Evolutionary conservation across 2,329 filamentous ascomycete species (phyloP).

Genomic region (Epichloe gansuensis): DNA sequence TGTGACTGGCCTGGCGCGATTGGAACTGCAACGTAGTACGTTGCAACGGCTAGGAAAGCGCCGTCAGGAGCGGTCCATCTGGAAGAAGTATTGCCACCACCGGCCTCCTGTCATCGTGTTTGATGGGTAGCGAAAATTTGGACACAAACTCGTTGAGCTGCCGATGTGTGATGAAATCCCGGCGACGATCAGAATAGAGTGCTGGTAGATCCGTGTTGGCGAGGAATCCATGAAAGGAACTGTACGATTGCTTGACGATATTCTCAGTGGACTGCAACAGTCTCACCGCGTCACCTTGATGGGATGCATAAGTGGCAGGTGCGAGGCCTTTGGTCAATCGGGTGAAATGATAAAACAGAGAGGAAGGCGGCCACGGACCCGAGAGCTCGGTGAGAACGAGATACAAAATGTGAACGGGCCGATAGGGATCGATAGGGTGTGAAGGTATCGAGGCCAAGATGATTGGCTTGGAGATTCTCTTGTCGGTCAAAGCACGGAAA

Average conservation of each 20-base stretch:
- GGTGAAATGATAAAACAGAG: constrained; percentile 2
- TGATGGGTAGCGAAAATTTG: neutral
- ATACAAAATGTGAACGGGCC: constrained; percentile 5
- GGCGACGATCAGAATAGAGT: neutral
- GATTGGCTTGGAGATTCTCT: neutral
- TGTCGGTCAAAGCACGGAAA: neutral
- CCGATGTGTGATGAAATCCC: neutral
- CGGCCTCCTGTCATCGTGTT: neutral
- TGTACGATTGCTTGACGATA: constrained; percentile 1
- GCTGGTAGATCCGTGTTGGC: neutral
- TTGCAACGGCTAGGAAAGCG: constrained; percentile 10
- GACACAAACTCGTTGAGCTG: constrained; percentile 1
- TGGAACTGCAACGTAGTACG: constrained; percentile 10
- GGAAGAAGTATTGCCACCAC: constrained; percentile 9
- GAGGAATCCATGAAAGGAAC: neutral
- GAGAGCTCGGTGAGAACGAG: constrained; percentile 3
- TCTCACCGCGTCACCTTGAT: constrained; percentile 1
- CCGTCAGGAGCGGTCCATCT: constrained; percentile 10
- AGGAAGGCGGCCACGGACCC: constrained; percentile 2
- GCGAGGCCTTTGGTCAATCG: neutral
- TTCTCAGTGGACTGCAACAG: constrained; percentile 3
- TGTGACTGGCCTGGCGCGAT: constrained; percentile 8
- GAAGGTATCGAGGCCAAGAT: constrained; percentile 4
- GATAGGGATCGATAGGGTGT: constrained; percentile 1
- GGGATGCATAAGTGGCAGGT: neutral